Evolutionary conservation across 108 stramenopile genomes (phyloP), one percentile per base, ranked within the genome.

Genomic region (Chaetoceros tenuissimus): DNA sequence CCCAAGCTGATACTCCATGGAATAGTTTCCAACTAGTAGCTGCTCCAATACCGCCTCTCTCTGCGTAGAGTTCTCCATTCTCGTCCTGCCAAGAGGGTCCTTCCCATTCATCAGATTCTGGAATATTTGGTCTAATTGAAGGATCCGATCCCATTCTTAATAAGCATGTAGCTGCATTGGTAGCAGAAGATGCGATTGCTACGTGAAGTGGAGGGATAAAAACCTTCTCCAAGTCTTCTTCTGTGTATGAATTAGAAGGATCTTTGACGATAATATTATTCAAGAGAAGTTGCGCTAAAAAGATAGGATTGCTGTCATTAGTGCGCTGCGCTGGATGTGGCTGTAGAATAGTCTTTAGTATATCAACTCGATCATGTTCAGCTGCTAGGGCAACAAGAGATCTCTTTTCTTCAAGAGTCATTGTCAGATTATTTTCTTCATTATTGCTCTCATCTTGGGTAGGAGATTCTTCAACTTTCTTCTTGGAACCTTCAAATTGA

Each of bases 281-380:
- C 34, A 34, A 44, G 53, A 53, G 53, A 20, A 1, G 18, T 48
- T 45, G 57, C 49, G 57, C 3, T 22, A 48, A 26, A 22, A 20
- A 13, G 49, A 20, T 17, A 24, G 23, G 22, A 23, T 21, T 0
- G 49, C 57, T 24, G 19, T 56, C 24, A 2, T 55, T 46, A 21
- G 8, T 28, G 24, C 23, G 48, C 8, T n/a, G 23, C 10, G 31
- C 31, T 19, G 16, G 34, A 18, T 28, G 17, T 31, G 31, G 49
- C 19, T 23, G 34, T 19, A 92, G 43, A 0, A 92, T 69, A 24
- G 74, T 64, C 51, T 92, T 73, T 21, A 92, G 63, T 59, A 92
- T 87, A 57, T 92, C 90, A 18, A 87, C 86, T 13, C 90, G 81
- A 69, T 92, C 86, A 55, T 92, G 90, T 61, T 92, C 86, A 3